Percentiles rank a stretch among this genome's conserved stretches.
These are phyloP conservation scores for Phytophthora hybrid DNA, from an alignment of 352 stramenopile species.

Conservation along the genomic window DNA sequence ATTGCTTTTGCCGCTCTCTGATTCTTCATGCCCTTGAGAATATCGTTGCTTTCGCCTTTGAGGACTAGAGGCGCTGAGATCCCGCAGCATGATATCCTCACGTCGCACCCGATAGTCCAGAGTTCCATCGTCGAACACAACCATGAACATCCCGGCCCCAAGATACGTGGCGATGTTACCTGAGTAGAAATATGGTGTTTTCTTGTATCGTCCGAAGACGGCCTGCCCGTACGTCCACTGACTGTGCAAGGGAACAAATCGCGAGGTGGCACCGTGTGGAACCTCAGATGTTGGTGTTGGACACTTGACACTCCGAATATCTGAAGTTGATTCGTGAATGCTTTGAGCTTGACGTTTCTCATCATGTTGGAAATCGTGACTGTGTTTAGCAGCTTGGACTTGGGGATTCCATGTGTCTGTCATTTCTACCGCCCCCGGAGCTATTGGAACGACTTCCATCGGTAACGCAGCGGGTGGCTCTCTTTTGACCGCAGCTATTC, in stretches of 20 bases:
- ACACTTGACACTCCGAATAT: neutral
- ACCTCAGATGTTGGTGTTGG: neutral
- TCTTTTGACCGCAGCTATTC: slow-evolving; percentile 3
- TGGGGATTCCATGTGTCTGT: slow-evolving; percentile 8
- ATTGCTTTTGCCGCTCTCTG: slow-evolving; percentile 8
- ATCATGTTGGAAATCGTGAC: slow-evolving; percentile 5
- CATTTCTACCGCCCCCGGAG: neutral
- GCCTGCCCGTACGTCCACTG: slow-evolving; percentile 73
- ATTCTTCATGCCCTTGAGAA: neutral
- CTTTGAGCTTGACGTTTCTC: slow-evolving; percentile 2
- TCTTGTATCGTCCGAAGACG: slow-evolving; percentile 74
- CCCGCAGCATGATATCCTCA: slow-evolving; percentile 69
- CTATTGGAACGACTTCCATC: slow-evolving; percentile 3
- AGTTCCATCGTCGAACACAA: slow-evolving; percentile 82
- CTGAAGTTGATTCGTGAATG: slow-evolving; percentile 1
- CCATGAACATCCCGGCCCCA: slow-evolving; percentile 72
- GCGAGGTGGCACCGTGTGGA: neutral
- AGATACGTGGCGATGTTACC: slow-evolving; percentile 84
- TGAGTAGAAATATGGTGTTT: slow-evolving; percentile 81
- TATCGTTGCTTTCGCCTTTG: slow-evolving; percentile 14
- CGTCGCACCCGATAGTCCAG: slow-evolving; percentile 74
- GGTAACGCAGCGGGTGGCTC: slow-evolving; percentile 3
- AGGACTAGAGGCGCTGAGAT: slow-evolving; percentile 14
- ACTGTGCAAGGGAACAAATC: slow-evolving; percentile 63
- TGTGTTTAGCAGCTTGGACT: slow-evolving; percentile 4